Evolutionary conservation across 2,329 filamentous ascomycete species (phyloP).

Genomic region (Colletotrichum brevisporum): DNA sequence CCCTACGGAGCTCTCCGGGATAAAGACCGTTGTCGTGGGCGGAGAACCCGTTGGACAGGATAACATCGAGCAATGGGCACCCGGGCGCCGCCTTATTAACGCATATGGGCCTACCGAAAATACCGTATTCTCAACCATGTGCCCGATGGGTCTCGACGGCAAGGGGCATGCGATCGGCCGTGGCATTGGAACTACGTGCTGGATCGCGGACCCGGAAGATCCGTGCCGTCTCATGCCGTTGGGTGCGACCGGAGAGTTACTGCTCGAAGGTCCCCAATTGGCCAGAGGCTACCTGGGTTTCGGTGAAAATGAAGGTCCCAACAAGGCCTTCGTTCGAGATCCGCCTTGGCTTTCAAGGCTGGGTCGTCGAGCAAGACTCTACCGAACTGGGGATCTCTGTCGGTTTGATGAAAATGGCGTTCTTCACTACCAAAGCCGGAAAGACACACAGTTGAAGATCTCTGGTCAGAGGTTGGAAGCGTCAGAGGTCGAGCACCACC

Average conservation of each 20-base stretch:
- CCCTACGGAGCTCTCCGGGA: conserved; percentile 51
- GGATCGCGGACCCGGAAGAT: conserved; percentile 29
- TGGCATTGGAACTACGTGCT: conserved; percentile 23
- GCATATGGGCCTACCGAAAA: conserved; percentile 45
- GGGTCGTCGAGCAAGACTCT: conserved; percentile 26
- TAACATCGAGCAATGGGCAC: conserved; percentile 42
- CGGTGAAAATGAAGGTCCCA: conserved; percentile 15
- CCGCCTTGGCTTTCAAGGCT: conserved; percentile 23
- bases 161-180: conserved; percentile 21
- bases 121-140: conserved; percentile 40
- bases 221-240: conserved; percentile 19
- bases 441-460: conserved; percentile 45
- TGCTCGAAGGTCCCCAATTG: conserved; percentile 31
- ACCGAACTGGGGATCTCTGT: conserved; percentile 41
- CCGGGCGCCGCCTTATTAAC: conserved; percentile 38
- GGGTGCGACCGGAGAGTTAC: conserved; percentile 32
- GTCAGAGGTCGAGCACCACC: conserved; percentile 45
- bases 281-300: conserved; percentile 35
- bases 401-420: conserved; percentile 24
- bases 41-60: conserved; percentile 45
- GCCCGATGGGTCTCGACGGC: conserved; percentile 4
- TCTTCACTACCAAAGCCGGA: conserved; percentile 42
- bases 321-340: conserved; percentile 27
- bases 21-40: conserved; percentile 53
- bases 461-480: conserved; percentile 50